Evolutionary conservation across 2,329 filamentous ascomycete genomes (phyloP), one percentile per base, ranked within the genome.

Genomic region (Phyllosticta citribraziliensis): DNA sequence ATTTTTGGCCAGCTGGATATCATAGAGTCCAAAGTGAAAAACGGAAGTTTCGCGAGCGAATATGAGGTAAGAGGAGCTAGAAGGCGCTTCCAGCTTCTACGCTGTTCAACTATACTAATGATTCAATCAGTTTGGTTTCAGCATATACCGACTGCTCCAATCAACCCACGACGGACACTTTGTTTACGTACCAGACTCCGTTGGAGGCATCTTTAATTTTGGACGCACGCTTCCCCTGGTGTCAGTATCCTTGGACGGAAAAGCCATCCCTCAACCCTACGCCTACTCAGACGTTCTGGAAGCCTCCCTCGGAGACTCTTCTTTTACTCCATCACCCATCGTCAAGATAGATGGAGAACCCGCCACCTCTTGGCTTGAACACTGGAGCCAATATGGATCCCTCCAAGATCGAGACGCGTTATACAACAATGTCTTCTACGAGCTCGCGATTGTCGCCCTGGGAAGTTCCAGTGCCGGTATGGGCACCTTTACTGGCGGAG

Each of bases 101-200:
- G 47, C 19, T 51, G 2, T 51, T 5, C 20, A 12, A 56, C 14
- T 3, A 9, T 9, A 3, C 52, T 10, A 19, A 5, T 6, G 5
- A 6, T 30, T 30, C 47, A 20, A 51, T 12, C 33, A 65, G 19
- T 80, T 79, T 63, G 77, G 76, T 10, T 75, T 69, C 64, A 81
- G 82, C 27, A 74, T 89, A 2, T 80, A 81, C 61, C 71, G 76
- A 40, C 70, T 83, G 14, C 77, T 86, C 55, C 75, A 76, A 20
- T 76, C 77, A 1, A 81, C 82, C 1, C 84, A 88, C 65, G 86
- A 89, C 68, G 84, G 85, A 2, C 87, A 89, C 68, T 84, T 87
- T 62, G 69, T 72, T 1, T 84, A 80, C 67, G 72, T 78, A 20
- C 80, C 82, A 0, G 81, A 84, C 63, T 73, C 78, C 2, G 77